Conservation (phyloP, 257 asterid genomes). For the Coffea eugenioides region DNA sequence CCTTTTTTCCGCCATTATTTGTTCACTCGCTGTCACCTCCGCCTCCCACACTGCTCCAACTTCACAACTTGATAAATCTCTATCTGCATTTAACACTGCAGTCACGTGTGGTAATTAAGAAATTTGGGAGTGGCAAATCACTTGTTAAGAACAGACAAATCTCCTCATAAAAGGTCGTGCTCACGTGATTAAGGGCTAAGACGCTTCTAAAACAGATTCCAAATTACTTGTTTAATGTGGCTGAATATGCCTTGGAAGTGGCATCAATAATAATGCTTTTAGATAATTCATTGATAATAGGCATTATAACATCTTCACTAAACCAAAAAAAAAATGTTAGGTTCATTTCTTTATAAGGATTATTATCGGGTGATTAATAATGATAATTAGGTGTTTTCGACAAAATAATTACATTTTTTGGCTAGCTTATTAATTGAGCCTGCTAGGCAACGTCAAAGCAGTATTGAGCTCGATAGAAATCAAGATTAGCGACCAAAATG, state of each 20-base stretch:
- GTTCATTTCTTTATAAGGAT: background rate
- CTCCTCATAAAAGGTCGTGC: conserved; percentile 1
- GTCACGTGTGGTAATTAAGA: background rate
- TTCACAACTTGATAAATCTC: background rate
- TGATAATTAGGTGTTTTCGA: no score
- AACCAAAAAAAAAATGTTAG: background rate
- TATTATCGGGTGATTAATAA: background rate
- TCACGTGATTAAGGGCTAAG: conserved; percentile 17
- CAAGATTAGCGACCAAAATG: no score
- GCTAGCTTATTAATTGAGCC: background rate
- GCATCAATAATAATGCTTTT: background rate
- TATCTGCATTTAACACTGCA: background rate
- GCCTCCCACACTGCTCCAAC: conserved; percentile 1
- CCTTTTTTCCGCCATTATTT: conserved; percentile 24
- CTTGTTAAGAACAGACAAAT: conserved; percentile 7
- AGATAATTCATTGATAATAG: background rate
- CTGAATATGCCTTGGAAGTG: background rate
- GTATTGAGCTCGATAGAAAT: no score
- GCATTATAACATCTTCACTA: background rate
- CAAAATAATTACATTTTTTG: no score
- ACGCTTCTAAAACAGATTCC: conserved; percentile 11
- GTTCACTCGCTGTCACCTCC: conserved; percentile 21
- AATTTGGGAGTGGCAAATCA: background rate
- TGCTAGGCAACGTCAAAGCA: background rate
- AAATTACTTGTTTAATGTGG: conserved; percentile 14